phyloP scores from a whole-genome alignment of 169 alveolate genomes.

The Eimeria maxima region DNA sequence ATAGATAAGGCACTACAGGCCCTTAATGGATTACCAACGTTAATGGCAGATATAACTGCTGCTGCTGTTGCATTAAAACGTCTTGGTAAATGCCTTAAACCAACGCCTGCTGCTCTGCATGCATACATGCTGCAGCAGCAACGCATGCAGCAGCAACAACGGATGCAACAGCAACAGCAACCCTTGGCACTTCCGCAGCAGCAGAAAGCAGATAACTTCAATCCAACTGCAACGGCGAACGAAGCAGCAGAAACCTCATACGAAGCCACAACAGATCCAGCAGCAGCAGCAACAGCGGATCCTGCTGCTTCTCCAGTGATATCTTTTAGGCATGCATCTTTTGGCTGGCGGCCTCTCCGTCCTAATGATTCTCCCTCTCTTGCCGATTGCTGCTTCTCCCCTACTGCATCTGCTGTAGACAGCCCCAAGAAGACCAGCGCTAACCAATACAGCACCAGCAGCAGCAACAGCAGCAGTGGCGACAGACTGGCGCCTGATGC shows the following conservation, averaged over 20 bases:
- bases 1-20: conserved; percentile 58
- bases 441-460: no score
- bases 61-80: conserved; percentile 65
- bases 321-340: not conserved
- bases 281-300: conserved; percentile 20
- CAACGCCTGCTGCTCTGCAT: not conserved
- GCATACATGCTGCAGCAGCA: conserved; percentile 2
- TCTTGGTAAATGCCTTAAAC: conserved; percentile 22
- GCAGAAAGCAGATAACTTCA: not conserved
- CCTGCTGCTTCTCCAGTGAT: not conserved
- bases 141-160: conserved; percentile 16
- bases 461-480: conserved; percentile 25
- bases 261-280: not conserved
- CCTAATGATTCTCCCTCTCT: not conserved
- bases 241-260: not conserved
- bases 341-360: conserved; percentile 46
- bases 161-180: no score
- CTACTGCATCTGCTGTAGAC: conserved; percentile 7
- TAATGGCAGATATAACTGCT: conserved; percentile 51
- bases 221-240: not conserved
- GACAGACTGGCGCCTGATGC: not conserved
- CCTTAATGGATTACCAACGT: conserved; percentile 38
- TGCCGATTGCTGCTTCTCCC: not conserved
- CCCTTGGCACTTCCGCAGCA: not conserved
- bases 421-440: conserved; percentile 13